Percentiles rank a stretch among this genome's conserved stretches.
Evolutionary conservation across 2,329 filamentous ascomycete species (phyloP).

Genomic region (Arthrocladium fulminans): DNA sequence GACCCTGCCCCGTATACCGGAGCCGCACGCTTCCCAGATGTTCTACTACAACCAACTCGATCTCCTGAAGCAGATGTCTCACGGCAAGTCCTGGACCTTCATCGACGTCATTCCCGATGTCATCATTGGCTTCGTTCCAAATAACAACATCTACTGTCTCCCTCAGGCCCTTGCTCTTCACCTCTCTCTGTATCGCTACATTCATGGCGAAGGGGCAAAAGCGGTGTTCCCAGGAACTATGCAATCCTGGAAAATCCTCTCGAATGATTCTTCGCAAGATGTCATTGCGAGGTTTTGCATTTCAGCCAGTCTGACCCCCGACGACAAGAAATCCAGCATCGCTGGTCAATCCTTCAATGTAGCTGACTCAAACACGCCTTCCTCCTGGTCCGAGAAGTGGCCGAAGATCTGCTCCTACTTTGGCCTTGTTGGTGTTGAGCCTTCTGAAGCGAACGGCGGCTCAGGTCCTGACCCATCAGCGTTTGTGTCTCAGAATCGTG

Average conservation of each 20-base stretch:
- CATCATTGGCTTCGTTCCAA: slow-evolving; percentile 27
- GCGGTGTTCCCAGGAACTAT: slow-evolving; percentile 24
- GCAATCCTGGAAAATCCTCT: slow-evolving; percentile 20
- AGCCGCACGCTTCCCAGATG: slow-evolving; percentile 25
- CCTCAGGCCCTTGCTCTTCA: slow-evolving; percentile 27
- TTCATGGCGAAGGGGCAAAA: slow-evolving; percentile 20
- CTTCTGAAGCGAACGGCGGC: slow-evolving; percentile 9
- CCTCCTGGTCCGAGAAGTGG: slow-evolving; percentile 25
- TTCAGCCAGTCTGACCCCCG: slow-evolving; percentile 24
- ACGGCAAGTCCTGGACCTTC: slow-evolving; percentile 28
- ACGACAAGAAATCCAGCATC: slow-evolving; percentile 15
- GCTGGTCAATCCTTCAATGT: slow-evolving; percentile 24
- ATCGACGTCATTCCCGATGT: slow-evolving; percentile 29
- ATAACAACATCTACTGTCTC: slow-evolving; percentile 25
- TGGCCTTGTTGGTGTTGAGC: slow-evolving; percentile 24
- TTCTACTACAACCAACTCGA: slow-evolving; percentile 27
- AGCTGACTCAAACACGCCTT: slow-evolving; percentile 21
- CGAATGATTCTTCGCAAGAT: slow-evolving; percentile 24
- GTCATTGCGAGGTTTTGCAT: slow-evolving; percentile 25
- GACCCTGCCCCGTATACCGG: slow-evolving; percentile 25
- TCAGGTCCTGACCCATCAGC: slow-evolving; percentile 13
- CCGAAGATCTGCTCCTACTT: slow-evolving; percentile 26
- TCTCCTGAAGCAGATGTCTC: slow-evolving; percentile 21
- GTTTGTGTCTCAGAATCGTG: slow-evolving; percentile 18
- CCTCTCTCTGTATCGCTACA: slow-evolving; percentile 25